Percentiles rank a stretch among this genome's conserved stretches.
phyloP scores from a whole-genome alignment of 371 early-diverging fungal species.

The Mortierella sp. region DNA sequence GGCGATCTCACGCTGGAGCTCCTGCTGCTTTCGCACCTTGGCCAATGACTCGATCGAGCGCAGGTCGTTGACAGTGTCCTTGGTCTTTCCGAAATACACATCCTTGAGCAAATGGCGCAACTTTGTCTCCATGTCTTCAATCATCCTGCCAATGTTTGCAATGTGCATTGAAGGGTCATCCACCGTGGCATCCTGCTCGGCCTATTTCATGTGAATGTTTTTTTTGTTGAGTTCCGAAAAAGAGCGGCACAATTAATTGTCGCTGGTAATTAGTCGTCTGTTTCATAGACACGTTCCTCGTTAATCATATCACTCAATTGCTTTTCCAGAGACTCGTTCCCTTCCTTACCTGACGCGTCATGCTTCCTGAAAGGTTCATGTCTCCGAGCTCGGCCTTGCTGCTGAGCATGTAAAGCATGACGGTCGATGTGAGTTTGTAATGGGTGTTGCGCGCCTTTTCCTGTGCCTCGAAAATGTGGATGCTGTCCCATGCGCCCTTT shows the following conservation, averaged over 20 bases:
- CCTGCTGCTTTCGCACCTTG: conserved; percentile 75
- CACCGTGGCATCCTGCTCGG: conserved; percentile 85
- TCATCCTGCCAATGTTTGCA: conserved; percentile 95
- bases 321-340: not conserved
- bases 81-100: conserved; percentile 98
- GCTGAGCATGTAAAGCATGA: conserved; percentile 92
- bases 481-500: conserved; percentile 99
- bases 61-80: conserved; percentile 95
- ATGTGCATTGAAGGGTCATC: conserved; percentile 87
- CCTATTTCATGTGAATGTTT: conserved; percentile 53
- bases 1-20: conserved; percentile 81
- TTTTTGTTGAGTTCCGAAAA: not conserved
- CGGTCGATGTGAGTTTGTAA: conserved; percentile 95
- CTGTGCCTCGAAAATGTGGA: conserved; percentile 94
- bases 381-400: conserved; percentile 77
- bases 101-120: conserved; percentile 94
- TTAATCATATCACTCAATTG: too few species aligned
- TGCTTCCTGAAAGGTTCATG: conserved; percentile 91
- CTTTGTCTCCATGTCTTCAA: conserved; percentile 97
- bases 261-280: not conserved
- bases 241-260: not conserved
- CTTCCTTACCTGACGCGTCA: conserved; percentile 89
- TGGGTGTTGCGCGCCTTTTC: conserved; percentile 87
- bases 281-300: conserved; percentile 53
- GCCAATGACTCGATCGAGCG: conserved; percentile 82